Evolutionary conservation across 192 early-diverging fungal genomes (phyloP).

Genomic region (Martensiomyces pterosporus): DNA sequence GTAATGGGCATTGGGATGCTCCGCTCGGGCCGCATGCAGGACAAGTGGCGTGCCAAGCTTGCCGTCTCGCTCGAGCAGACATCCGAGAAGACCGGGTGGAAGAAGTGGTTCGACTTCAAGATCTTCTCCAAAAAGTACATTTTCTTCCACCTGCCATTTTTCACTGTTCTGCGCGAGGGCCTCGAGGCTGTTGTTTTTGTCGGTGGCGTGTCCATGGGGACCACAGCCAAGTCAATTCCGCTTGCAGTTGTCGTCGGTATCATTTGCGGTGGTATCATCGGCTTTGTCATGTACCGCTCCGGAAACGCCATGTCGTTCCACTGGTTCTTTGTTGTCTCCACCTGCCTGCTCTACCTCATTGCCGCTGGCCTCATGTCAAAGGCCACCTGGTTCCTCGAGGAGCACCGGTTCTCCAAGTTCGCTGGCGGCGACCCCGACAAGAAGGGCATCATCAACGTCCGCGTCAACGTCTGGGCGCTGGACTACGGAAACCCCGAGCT

Average conservation of each 20-base stretch:
- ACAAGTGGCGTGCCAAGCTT: constrained; percentile 73
- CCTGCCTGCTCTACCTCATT: constrained; percentile 72
- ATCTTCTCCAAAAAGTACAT: constrained; percentile 55
- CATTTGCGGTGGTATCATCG: constrained; percentile 62
- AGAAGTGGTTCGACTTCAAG: constrained; percentile 28
- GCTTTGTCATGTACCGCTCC: constrained; percentile 69
- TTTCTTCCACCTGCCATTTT: constrained; percentile 79
- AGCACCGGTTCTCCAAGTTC: constrained; percentile 60
- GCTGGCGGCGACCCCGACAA: constrained; percentile 66
- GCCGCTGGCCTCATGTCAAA: constrained; percentile 76
- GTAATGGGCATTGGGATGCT: constrained; percentile 81
- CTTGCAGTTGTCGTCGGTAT: constrained; percentile 74
- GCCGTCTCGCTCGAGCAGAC: constrained; percentile 43
- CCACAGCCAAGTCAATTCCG: constrained; percentile 66
- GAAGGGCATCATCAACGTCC: constrained; percentile 53
- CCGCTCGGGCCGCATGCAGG: constrained; percentile 64
- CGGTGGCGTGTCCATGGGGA: constrained; percentile 72
- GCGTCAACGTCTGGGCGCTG: constrained; percentile 57
- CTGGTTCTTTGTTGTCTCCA: constrained; percentile 74
- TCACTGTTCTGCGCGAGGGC: constrained; percentile 83
- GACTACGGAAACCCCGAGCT: constrained; percentile 62
- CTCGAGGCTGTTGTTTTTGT: constrained; percentile 89
- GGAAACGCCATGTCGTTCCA: constrained; percentile 66
- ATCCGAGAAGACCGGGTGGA: constrained; percentile 32
- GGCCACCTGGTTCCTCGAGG: constrained; percentile 63